A percentile compares a stretch with the other conserved stretches of the same genome.
phyloP scores from a whole-genome alignment of 2,329 filamentous ascomycete species.

The Aspergillus novofumigatus region DNA sequence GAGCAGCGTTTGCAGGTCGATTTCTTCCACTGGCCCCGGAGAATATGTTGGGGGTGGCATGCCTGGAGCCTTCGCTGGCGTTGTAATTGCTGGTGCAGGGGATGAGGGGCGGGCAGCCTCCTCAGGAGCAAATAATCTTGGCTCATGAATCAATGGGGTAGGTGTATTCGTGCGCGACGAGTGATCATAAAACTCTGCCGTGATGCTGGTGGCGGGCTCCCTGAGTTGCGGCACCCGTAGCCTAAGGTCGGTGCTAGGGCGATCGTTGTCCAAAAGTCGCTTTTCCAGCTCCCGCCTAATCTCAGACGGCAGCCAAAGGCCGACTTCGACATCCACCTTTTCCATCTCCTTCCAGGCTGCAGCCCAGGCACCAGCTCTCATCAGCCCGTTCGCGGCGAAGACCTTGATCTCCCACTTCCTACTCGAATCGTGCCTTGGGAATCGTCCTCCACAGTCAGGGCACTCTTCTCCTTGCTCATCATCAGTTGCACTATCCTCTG shows the following conservation, averaged over 20 bases:
- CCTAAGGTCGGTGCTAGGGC: constrained; percentile 16
- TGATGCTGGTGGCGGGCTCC: constrained; percentile 13
- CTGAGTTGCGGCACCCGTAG: constrained; percentile 9
- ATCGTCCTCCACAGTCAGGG: constrained; percentile 47
- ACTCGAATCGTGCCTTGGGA: constrained; percentile 46
- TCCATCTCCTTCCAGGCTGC: constrained; percentile 98
- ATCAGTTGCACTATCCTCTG: constrained; percentile 33
- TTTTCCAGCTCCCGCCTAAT: constrained; percentile 49
- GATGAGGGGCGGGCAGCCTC: background rate
- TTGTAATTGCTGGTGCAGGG: background rate
- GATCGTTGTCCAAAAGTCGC: constrained; percentile 40
- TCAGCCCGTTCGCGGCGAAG: constrained; percentile 90
- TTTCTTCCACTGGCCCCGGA: constrained; percentile 29
- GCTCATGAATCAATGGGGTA: background rate
- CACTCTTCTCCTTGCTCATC: constrained; percentile 43
- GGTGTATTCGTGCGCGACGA: constrained; percentile 1
- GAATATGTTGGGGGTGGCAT: background rate
- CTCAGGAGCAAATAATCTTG: background rate
- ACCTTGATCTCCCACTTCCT: constrained; percentile 68
- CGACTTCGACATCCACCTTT: constrained; percentile 89
- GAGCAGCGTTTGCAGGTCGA: constrained; percentile 50
- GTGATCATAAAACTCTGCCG: constrained; percentile 5
- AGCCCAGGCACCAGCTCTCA: constrained; percentile 86
- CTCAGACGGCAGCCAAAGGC: constrained; percentile 60
- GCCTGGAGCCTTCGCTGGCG: constrained; percentile 4